phyloP scores from a whole-genome alignment of 768 basidiomycete genomes.

The Phaeotremella fagi region DNA sequence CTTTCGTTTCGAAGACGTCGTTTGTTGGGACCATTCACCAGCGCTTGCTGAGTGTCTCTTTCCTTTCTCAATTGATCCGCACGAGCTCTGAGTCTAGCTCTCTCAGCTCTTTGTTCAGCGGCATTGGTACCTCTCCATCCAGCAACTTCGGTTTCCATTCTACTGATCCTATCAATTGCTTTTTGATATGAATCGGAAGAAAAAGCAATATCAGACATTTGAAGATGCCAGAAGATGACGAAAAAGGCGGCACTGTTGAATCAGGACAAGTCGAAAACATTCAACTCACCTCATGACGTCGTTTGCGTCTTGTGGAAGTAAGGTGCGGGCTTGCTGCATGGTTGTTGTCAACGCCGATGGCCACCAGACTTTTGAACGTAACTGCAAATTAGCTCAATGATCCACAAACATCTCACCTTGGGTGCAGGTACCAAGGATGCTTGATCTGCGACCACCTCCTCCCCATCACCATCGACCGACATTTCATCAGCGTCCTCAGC shows the following conservation, averaged over 20 bases:
- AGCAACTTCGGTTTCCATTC: constrained; percentile 26
- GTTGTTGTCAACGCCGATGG: constrained; percentile 65
- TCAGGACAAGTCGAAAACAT: neutral
- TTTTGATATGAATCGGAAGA: constrained; percentile 74
- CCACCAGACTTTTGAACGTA: constrained; percentile 53
- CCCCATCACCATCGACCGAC: constrained; percentile 8
- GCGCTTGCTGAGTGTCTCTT: constrained; percentile 25
- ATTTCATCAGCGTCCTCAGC: neutral
- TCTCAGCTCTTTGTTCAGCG: constrained; percentile 22
- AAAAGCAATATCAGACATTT: constrained; percentile 79
- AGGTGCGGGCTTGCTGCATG: constrained; percentile 69
- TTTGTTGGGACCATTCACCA: constrained; percentile 23
- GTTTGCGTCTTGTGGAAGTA: constrained; percentile 68
- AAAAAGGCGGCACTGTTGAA: constrained; percentile 77
- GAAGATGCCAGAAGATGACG: constrained; percentile 93
- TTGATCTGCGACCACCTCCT: constrained; percentile 4
- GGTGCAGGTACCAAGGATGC: neutral
- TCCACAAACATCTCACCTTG: neutral
- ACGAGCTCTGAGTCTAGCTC: constrained; percentile 24
- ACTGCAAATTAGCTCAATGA: neutral
- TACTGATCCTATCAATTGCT: constrained; percentile 55
- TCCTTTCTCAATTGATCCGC: constrained; percentile 29
- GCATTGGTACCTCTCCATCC: constrained; percentile 17
- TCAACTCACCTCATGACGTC: constrained; percentile 9
- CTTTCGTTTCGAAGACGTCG: constrained; percentile 31